These are phyloP conservation scores for Acanthamoeba triangularis DNA, from an alignment of 208 protist genomes.

Conservation along the genomic window DNA sequence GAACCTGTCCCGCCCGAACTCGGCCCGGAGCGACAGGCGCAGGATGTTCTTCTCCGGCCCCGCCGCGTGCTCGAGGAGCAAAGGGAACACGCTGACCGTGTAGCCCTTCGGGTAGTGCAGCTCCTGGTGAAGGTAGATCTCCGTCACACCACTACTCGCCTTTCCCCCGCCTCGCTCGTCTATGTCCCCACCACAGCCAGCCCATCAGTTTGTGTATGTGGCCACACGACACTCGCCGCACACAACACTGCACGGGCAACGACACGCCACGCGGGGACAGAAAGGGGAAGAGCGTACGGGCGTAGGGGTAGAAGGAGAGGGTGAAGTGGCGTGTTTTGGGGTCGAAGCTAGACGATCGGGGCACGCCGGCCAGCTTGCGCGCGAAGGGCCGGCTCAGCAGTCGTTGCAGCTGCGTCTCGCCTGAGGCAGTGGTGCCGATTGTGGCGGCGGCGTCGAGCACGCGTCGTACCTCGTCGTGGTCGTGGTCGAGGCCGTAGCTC, in stretches of 20 bases:
- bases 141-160: background rate
- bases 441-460: background rate
- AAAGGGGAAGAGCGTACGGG: background rate
- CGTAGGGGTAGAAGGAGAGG: background rate
- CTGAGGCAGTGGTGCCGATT: background rate
- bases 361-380: background rate
- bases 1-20: background rate
- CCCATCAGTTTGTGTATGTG: background rate
- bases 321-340: background rate
- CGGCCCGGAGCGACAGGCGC: background rate
- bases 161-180: background rate
- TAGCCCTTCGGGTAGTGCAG: conserved; percentile 5
- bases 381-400: background rate
- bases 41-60: background rate
- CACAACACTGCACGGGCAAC: too few species aligned
- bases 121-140: conserved; percentile 10
- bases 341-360: background rate
- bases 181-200: background rate
- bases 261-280: too few species aligned
- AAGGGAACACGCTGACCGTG: background rate
- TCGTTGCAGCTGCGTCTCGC: background rate
- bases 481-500: conserved; percentile 28
- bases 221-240: too few species aligned
- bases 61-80: background rate
- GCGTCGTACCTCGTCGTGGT: background rate